Conservation (phyloP, 179 eudicot species). For the Beta macrorhiza region DNA sequence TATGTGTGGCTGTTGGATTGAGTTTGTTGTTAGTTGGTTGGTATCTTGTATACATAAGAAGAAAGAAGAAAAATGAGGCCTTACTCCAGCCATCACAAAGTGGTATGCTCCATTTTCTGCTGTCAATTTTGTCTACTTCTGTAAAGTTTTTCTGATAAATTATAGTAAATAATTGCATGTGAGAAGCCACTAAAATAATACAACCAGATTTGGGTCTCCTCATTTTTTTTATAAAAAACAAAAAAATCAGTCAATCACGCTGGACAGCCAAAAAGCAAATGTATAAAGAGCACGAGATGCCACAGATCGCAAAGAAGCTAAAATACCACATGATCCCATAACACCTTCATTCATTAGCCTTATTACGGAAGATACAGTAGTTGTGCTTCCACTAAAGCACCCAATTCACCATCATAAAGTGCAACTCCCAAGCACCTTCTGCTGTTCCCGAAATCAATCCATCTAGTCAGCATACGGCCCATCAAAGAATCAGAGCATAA, state of each 20-base stretch:
- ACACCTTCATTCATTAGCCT: neutral
- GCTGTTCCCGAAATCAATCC: neutral
- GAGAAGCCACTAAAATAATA: neutral
- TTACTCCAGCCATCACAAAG: constrained; percentile 21
- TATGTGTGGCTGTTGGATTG: constrained; percentile 25
- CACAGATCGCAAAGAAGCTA: neutral
- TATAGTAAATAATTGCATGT: neutral
- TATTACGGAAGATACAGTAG: neutral
- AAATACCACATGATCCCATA: neutral
- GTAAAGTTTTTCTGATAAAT: neutral
- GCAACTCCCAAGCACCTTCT: neutral
- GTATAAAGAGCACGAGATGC: neutral
- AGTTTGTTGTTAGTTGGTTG: constrained; percentile 18
- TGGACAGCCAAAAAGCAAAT: neutral
- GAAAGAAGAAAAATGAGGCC: constrained; percentile 21
- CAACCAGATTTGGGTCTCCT: neutral
- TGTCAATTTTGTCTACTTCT: neutral
- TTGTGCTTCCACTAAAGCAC: neutral
- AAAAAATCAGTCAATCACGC: neutral
- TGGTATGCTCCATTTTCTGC: constrained; percentile 23
- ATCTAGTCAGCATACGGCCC: neutral
- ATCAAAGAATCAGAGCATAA: constrained; percentile 2
- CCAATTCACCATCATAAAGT: neutral
- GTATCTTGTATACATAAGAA: constrained; percentile 29
- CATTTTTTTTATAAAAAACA: neutral